Conservation (phyloP, 2,329 filamentous ascomycete species). For the Aquanectria penicillioides region DNA sequence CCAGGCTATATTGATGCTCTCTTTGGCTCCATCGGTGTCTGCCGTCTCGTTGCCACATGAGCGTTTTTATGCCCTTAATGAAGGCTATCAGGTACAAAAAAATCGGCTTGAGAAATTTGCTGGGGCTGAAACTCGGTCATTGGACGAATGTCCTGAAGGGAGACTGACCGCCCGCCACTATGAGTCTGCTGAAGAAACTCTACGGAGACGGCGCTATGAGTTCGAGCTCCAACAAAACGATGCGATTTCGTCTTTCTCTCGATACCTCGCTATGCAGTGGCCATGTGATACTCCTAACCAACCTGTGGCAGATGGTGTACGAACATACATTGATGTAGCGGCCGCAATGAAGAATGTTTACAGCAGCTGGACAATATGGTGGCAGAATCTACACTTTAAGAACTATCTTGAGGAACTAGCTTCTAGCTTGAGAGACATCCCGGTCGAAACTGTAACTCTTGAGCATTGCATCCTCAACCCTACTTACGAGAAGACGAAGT, state of each 20-base stretch:
- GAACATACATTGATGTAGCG: constrained; percentile 9
- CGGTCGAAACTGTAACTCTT: neutral
- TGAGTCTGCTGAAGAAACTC: neutral
- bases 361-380: constrained; percentile 24
- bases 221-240: neutral
- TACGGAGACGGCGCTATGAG: neutral
- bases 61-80: neutral
- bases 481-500: no score
- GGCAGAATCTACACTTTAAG: constrained; percentile 22
- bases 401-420: constrained; percentile 13
- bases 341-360: neutral
- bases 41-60: neutral
- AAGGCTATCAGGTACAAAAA: neutral
- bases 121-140: neutral
- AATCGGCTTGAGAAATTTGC: neutral
- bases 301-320: neutral
- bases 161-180: neutral
- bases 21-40: neutral
- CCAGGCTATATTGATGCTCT: constrained; percentile 26
- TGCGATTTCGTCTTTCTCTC: constrained; percentile 2
- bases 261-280: constrained; percentile 21
- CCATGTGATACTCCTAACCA: neutral
- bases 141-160: neutral
- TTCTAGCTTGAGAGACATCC: neutral
- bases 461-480: neutral